phyloP scores from a whole-genome alignment of 148 eudicot species.

The Arctostaphylos glauca region DNA sequence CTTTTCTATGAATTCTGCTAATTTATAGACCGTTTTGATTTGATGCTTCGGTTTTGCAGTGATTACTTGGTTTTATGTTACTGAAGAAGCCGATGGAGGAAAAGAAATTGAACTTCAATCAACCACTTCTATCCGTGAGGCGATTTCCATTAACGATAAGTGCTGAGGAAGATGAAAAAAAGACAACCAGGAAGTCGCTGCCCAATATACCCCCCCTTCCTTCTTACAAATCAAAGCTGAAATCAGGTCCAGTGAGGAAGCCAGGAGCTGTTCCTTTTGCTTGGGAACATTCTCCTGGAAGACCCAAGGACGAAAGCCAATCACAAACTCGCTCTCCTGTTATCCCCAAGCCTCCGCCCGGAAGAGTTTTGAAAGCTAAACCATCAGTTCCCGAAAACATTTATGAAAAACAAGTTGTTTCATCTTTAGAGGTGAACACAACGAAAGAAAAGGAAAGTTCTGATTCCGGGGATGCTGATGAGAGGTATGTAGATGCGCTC shows the following conservation, averaged over 20 bases:
- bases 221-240: conserved; percentile 52
- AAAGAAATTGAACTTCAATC: conserved; percentile 57
- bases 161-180: conserved; percentile 28
- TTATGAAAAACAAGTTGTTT: conserved; percentile 13
- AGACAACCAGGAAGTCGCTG: conserved; percentile 22
- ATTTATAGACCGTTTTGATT: background rate
- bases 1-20: background rate
- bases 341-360: conserved; percentile 77
- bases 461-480: conserved; percentile 43
- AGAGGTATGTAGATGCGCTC: conserved; percentile 51
- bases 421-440: conserved; percentile 26
- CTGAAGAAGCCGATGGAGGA: conserved; percentile 53
- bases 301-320: conserved; percentile 51
- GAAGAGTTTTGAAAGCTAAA: conserved; percentile 33
- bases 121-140: conserved; percentile 79
- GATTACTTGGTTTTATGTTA: conserved; percentile 14
- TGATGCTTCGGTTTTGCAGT: conserved; percentile 10
- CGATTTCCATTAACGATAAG: conserved; percentile 41
- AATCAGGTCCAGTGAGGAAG: conserved; percentile 73
- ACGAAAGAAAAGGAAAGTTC: conserved; percentile 19
- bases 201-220: conserved; percentile 47
- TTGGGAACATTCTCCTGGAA: conserved; percentile 89
- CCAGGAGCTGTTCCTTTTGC: conserved; percentile 75
- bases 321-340: conserved; percentile 24
- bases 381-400: conserved; percentile 4